Base-by-base conservation (phyloP, 192 early-diverging fungal genomes). In the Backusella liffmaniae region DNA sequence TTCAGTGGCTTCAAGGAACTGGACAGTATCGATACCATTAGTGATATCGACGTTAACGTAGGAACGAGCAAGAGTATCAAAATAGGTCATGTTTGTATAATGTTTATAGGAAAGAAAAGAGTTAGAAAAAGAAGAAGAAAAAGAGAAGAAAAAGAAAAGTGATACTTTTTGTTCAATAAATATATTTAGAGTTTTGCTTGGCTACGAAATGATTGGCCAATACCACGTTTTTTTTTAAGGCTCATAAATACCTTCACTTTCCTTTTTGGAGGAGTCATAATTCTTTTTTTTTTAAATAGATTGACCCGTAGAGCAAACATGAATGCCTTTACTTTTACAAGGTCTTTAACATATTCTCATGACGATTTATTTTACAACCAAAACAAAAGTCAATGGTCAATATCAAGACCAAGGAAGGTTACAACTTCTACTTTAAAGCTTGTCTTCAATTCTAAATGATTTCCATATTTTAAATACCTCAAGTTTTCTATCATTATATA, bases 1-100 rank as follows among this genome's bases (percentile, higher is more conserved):
- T 76, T 90, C 88, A 23, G 93, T 90, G 26, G 95, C 94, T 80
- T 92, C 89, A 9, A 95, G 80, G 84, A 96, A 96, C 72, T 89
- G 77, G 15, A 73, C 76, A n/a, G 92, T 94, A 79, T 91, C 88
- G 80, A 95, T 92, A 71, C 89, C 90, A 9, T 88, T 89, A 62
- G 90, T 82, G 26, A 76, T 85, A 36, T 87, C 79, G 65, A 96
- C 94, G 39, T 93, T 86, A 68, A 86, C 76, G 73, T 90, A 96
- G 56, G 87, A 87, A 72, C 87, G 88, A 41, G 88, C 76, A 68
- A 92, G 81, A 62, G 84, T 87, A 51, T 92, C 84, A 73, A 94
- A 92, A 77, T 87, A 92, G 65, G 87, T 86, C 74, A 81, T 81
- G 72, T 70, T 80, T 62, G 21, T 62, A 4, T 26, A 10, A 29